A percentile compares a stretch with the other conserved stretches of the same genome.
phyloP scores from a whole-genome alignment of 192 early-diverging fungal genomes.

The Mortierella antarctica region DNA sequence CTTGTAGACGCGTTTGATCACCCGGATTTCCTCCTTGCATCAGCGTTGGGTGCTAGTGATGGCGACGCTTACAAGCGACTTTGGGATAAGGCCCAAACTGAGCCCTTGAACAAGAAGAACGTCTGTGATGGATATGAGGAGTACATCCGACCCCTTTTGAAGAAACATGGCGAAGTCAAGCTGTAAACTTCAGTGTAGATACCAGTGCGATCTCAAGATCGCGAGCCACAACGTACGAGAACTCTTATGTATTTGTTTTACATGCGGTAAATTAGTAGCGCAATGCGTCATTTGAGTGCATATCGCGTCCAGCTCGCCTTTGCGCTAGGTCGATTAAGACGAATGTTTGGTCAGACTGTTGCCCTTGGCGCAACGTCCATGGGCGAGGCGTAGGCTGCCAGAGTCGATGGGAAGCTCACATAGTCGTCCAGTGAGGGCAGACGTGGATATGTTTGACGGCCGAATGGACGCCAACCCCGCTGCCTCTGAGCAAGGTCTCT shows the following conservation, averaged over 20 bases:
- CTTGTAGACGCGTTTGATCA: slow-evolving; percentile 85
- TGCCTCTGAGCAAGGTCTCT: neutral
- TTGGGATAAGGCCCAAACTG: slow-evolving; percentile 42
- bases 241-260: too few relatives aligned
- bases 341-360: too few relatives aligned
- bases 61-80: slow-evolving; percentile 78
- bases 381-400: too few relatives aligned
- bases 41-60: slow-evolving; percentile 80
- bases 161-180: slow-evolving; percentile 35
- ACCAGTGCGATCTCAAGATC: neutral
- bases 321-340: too few relatives aligned
- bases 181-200: slow-evolving; percentile 6
- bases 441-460: too few relatives aligned
- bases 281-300: too few relatives aligned
- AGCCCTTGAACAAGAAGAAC: slow-evolving; percentile 29
- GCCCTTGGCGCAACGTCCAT: too few relatives aligned
- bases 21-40: slow-evolving; percentile 78
- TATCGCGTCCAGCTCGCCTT: too few relatives aligned
- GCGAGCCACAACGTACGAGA: neutral
- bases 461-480: too few relatives aligned
- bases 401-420: too few relatives aligned
- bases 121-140: slow-evolving; percentile 40
- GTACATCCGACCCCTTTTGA: slow-evolving; percentile 29
- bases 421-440: too few relatives aligned
- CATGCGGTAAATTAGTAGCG: too few relatives aligned